Base-by-base conservation (phyloP, 116 monocot species). In the Papilionanthe hybrid region DNA sequence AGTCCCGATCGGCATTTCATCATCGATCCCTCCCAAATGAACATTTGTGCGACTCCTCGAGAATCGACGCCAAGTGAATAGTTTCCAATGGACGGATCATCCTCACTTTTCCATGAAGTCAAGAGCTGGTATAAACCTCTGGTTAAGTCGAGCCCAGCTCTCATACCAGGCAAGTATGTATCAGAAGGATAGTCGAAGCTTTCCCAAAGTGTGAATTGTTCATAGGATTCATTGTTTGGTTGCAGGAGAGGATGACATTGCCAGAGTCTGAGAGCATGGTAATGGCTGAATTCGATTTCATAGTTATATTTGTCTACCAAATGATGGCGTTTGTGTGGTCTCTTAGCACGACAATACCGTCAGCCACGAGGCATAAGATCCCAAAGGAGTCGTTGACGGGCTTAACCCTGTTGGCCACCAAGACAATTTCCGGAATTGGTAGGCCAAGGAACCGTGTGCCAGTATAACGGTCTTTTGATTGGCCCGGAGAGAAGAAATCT, bases 161-260 rank as follows among this genome's bases (percentile, higher is more conserved):
- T 89, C 89, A 89, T 89, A 3, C 86, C 86, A 1, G 87, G 79
- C 3, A 92, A 75, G 9, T 81, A 15, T 2, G 87, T 89, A 72
- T 93, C 91, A 0, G 85, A 79, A 11, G 87, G 91, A 42, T 89
- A 76, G 47, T 90, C 89, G 48, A 92, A 90, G 81, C 90, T 90
- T 75, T 93, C 86, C 86, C 89, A 91, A 49, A 15, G 50, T 4
- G 68, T 4, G 30, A 77, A 72, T 12, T 4, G 27, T 4, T 55
- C n/a, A 27, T 23, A 43, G 9, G 28, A 3, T 7, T 44, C 44
- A n/a, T n/a, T 58, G 22, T 50, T 83, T 29, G 5, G 60, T 6
- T 4, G 48, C 42, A 78, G 78, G n/a, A 79, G 18, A 93, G 50
- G 8, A 88, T 83, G 18, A 93, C 75, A 65, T 93, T 93, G 7